A percentile compares a stretch with the other conserved stretches of the same genome.
phyloP scores from a whole-genome alignment of 192 early-diverging fungal species.

The Coemansia sp. region DNA sequence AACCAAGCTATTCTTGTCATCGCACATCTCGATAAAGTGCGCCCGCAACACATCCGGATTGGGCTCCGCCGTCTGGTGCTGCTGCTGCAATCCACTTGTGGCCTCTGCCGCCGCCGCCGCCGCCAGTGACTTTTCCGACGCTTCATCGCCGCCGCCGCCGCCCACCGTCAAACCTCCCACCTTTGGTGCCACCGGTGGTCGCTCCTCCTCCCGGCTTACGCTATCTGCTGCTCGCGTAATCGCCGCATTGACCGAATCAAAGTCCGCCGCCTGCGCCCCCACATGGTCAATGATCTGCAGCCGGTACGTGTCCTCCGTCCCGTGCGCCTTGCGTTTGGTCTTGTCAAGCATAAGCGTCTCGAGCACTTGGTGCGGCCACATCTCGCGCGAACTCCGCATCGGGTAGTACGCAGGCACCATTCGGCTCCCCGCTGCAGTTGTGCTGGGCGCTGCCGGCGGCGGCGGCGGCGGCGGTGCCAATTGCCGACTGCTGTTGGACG shows the following conservation, averaged over 20 bases:
- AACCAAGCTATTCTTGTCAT: conserved; percentile 58
- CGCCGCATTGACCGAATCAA: conserved; percentile 51
- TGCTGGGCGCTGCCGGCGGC: too few species aligned
- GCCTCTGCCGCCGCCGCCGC: neutral
- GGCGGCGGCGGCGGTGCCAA: too few species aligned
- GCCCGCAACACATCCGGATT: conserved; percentile 64
- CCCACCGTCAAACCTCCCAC: too few species aligned
- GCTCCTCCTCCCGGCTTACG: conserved; percentile 9
- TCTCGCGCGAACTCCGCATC: conserved; percentile 18
- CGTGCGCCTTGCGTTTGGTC: neutral
- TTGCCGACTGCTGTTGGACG: too few species aligned
- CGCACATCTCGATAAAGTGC: conserved; percentile 67
- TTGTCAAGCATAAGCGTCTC: neutral
- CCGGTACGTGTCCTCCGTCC: conserved; percentile 19
- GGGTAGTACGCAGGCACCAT: conserved; percentile 37
- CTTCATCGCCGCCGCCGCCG: neutral
- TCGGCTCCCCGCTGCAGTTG: neutral
- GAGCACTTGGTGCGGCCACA: conserved; percentile 53
- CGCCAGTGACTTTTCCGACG: neutral
- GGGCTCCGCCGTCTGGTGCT: too few species aligned
- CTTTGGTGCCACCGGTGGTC: too few species aligned
- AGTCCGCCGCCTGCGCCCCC: conserved; percentile 31
- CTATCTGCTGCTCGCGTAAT: conserved; percentile 28
- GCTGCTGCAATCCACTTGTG: conserved; percentile 13
- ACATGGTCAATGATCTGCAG: conserved; percentile 30